Evolutionary conservation across 202 grass and related monocot genomes (phyloP).

Genomic region (Setaria viridis): DNA sequence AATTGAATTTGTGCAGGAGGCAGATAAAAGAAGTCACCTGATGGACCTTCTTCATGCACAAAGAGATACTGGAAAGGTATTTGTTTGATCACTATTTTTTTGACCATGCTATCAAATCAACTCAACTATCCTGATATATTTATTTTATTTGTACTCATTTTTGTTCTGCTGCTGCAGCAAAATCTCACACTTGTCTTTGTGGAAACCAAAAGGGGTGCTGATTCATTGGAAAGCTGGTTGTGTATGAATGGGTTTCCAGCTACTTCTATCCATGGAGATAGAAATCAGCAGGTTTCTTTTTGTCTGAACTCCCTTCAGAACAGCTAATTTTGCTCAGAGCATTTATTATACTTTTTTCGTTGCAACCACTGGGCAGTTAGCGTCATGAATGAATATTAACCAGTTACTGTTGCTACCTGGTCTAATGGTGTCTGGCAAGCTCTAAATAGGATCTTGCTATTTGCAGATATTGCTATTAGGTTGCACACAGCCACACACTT

Average conservation of each 20-base stretch:
- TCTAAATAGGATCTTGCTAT: not conserved
- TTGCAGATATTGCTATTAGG: conserved; percentile 6
- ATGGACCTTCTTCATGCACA: conserved; percentile 90
- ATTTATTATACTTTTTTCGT: conserved; percentile 4
- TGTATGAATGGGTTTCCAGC: conserved; percentile 80
- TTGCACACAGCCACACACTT: not conserved
- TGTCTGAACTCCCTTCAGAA: conserved; percentile 21
- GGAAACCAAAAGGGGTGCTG: conserved; percentile 85
- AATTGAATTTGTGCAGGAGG: conserved; percentile 80
- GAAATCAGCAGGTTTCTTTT: conserved; percentile 73
- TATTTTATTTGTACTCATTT: conserved; percentile 35
- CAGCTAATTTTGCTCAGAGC: not conserved
- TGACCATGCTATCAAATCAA: not conserved
- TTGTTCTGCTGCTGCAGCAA: conserved; percentile 49
- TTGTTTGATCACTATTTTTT: not conserved
- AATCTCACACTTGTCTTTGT: conserved; percentile 80
- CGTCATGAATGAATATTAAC: conserved; percentile 11
- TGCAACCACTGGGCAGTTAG: not conserved
- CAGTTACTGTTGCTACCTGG: not conserved
- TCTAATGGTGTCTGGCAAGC: not conserved
- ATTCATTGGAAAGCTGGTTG: conserved; percentile 78
- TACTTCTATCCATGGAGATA: conserved; percentile 88
- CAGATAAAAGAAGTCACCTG: conserved; percentile 84
- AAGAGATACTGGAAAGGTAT: conserved; percentile 71
- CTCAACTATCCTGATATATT: not conserved